phyloP scores from a whole-genome alignment of 2,329 filamentous ascomycete species.

The Colletotrichum orchidophilum region DNA sequence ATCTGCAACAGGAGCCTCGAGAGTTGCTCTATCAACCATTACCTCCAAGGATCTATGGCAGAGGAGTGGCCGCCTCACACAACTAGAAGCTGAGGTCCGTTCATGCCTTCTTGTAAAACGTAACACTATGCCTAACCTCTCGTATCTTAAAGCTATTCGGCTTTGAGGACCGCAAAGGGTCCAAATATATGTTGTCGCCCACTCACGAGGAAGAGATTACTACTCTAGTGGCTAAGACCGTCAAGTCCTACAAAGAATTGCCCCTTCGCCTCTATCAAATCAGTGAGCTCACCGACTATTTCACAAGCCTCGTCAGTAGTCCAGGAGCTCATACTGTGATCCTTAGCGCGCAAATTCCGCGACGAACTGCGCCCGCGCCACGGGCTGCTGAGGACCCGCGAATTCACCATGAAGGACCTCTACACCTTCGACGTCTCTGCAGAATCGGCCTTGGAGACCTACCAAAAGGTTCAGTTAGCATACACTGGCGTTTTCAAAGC shows the following conservation, averaged over 20 bases:
- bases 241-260: slow-evolving; percentile 86
- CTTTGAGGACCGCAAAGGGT: slow-evolving; percentile 80
- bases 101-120: background rate
- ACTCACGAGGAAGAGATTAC: slow-evolving; percentile 99
- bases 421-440: slow-evolving; percentile 88
- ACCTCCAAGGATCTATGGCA: slow-evolving; percentile 87
- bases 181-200: slow-evolving; percentile 81
- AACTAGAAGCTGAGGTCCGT: slow-evolving; percentile 75
- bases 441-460: slow-evolving; percentile 80
- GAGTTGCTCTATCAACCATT: slow-evolving; percentile 83
- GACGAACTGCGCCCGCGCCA: slow-evolving; percentile 91
- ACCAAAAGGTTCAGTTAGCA: slow-evolving; percentile 75
- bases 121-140: slow-evolving; percentile 33
- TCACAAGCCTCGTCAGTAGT: background rate
- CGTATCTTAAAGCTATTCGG: slow-evolving; percentile 72
- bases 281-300: slow-evolving; percentile 60
- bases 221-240: slow-evolving; percentile 73
- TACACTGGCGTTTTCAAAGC: slow-evolving; percentile 85
- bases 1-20: slow-evolving; percentile 73
- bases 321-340: slow-evolving; percentile 10
- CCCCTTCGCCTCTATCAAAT: slow-evolving; percentile 93
- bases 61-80: slow-evolving; percentile 81
- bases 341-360: slow-evolving; percentile 86
- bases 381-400: slow-evolving; percentile 85
- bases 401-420: slow-evolving; percentile 98